These are phyloP conservation scores for Alternaria tenuissima DNA, from an alignment of 2,329 filamentous ascomycete genomes.

Conservation along the genomic window DNA sequence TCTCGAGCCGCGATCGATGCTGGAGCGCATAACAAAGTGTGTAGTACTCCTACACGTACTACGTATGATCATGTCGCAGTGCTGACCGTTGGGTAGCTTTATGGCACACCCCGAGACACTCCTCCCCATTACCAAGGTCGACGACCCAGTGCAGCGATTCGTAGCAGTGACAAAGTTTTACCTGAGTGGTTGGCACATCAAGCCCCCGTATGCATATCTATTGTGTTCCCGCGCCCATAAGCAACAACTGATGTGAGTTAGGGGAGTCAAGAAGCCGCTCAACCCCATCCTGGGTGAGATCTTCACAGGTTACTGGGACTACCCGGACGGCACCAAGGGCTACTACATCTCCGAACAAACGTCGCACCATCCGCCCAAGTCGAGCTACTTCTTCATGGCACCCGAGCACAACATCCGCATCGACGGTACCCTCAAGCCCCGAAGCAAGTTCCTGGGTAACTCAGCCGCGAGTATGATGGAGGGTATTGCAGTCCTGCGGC, in stretches of 20 bases:
- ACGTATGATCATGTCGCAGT: not conserved
- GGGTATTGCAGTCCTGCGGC: constrained; percentile 84
- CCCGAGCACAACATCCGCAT: constrained; percentile 93
- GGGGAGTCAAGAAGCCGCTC: constrained; percentile 96
- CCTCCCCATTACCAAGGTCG: constrained; percentile 83
- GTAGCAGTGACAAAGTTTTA: constrained; percentile 98
- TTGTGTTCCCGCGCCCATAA: constrained; percentile 10
- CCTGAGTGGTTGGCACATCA: constrained; percentile 98
- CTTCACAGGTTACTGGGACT: constrained; percentile 95
- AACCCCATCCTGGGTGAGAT: constrained; percentile 96
- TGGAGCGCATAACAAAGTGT: constrained; percentile 98
- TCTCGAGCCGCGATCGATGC: constrained; percentile 95
- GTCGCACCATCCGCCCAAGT: constrained; percentile 97
- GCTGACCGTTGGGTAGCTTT: constrained; percentile 69
- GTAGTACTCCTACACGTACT: constrained; percentile 41
- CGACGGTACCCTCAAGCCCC: constrained; percentile 92
- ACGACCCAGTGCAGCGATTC: constrained; percentile 89
- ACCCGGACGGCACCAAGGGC: constrained; percentile 80
- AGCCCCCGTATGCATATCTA: constrained; percentile 76
- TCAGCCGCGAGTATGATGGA: constrained; percentile 99
- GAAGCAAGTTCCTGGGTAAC: constrained; percentile 95
- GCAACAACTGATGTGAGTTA: constrained; percentile 53
- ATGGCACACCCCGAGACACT: constrained; percentile 99
- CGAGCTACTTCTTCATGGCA: constrained; percentile 98
- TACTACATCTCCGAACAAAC: constrained; percentile 99